Conservation (phyloP, 345 rosid genomes). For the Salix udensis region DNA sequence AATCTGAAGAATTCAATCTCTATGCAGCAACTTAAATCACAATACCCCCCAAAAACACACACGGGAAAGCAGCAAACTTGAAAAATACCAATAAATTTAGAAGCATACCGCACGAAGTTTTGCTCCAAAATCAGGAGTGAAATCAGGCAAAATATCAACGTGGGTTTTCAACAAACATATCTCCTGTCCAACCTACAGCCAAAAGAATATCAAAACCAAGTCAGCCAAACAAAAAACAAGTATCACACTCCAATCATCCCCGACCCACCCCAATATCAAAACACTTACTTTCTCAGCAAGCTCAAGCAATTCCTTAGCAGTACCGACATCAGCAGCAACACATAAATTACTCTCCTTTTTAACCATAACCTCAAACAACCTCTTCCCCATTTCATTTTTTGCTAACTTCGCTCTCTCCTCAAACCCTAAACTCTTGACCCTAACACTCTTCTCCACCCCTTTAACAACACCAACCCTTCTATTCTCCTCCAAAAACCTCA, state of each 20-base stretch:
- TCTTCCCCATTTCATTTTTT: constrained; percentile 75
- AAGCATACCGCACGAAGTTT: constrained; percentile 66
- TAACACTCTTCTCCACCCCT: constrained; percentile 37
- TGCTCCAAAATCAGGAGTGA: constrained; percentile 83
- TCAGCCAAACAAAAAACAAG: background rate
- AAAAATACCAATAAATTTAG: background rate
- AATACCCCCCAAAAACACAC: background rate
- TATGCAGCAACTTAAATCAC: background rate
- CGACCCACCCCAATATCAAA: background rate
- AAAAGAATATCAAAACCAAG: background rate
- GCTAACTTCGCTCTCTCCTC: constrained; percentile 62
- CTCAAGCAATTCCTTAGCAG: constrained; percentile 81
- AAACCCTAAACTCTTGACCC: constrained; percentile 46
- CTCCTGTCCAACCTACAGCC: constrained; percentile 84
- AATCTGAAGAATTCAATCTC: background rate
- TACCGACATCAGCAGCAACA: constrained; percentile 92
- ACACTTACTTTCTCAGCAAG: constrained; percentile 75
- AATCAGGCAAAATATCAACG: constrained; percentile 93
- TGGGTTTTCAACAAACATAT: constrained; percentile 93
- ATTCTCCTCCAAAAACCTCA: constrained; percentile 75
- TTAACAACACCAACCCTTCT: constrained; percentile 60
- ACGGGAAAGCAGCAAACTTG: background rate
- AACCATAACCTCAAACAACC: constrained; percentile 74
- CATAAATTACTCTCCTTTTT: constrained; percentile 86
- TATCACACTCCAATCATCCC: background rate